phyloP scores from a whole-genome alignment of 2,329 filamentous ascomycete genomes.

The Xylaria sp. region DNA sequence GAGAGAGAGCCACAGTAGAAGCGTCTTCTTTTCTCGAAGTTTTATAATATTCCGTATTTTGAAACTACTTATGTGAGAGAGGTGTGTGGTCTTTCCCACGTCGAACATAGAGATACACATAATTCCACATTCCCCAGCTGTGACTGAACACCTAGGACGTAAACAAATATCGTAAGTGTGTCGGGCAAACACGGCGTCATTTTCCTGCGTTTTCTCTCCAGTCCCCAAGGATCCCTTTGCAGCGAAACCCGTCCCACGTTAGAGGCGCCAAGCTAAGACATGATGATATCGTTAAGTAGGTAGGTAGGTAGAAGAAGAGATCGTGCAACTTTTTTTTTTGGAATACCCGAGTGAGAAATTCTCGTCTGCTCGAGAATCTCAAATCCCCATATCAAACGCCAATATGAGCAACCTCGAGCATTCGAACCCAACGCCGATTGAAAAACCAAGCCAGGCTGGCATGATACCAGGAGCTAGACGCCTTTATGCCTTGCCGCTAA shows the following conservation, averaged over 20 bases:
- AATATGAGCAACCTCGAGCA: slow-evolving; percentile 4
- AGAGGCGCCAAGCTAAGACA: neutral
- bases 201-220: neutral
- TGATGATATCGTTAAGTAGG: neutral
- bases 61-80: neutral
- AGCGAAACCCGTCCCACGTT: neutral
- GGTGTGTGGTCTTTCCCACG: slow-evolving; percentile 7
- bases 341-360: neutral
- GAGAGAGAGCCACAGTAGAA: neutral
- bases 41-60: slow-evolving; percentile 6
- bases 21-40: neutral
- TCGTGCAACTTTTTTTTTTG: neutral
- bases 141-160: neutral
- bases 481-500: slow-evolving; percentile 12
- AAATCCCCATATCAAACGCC: slow-evolving; percentile 11
- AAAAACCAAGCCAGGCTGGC: slow-evolving; percentile 22
- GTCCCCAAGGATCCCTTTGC: neutral
- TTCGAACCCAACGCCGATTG: slow-evolving; percentile 22
- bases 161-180: neutral
- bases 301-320: neutral
- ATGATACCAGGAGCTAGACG: slow-evolving; percentile 18
- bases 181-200: neutral
- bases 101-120: neutral
- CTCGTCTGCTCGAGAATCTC: neutral
- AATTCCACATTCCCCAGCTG: neutral